Base-by-base conservation (phyloP, 345 rosid genomes). In the Toxicodendron radicans region DNA sequence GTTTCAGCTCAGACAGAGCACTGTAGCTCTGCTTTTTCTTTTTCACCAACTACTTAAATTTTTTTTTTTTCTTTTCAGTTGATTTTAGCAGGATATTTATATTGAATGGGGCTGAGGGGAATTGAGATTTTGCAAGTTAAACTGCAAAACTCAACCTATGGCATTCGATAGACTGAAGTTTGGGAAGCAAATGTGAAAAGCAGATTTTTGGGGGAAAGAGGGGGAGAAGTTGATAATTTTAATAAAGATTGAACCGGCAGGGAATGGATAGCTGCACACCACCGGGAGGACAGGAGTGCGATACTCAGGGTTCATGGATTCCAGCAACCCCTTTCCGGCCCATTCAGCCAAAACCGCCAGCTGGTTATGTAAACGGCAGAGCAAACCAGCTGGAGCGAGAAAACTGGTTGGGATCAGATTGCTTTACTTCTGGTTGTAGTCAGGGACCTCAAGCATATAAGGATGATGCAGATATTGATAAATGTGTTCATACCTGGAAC, bases 301-400 rank as follows among this genome's bases (percentile, higher is more conserved):
- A 72, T 60, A 48, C 61, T 67, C 85, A 70, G 35, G 23, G 58
- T 43, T 76, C 83, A 45, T 86, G 89, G 91, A 82, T 82, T 72
- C 93, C 92, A 18, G 59, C 74, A 57, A 86, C 90, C 65, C 92
- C 89, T 17, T 45, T 51, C 18, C 82, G 74, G 81, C 81, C 85
- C 51, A 73, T 73, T 59, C 83, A 21, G 63, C 83, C 83, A 3
- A 68, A 61, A 54, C 67, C 82, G 3, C 66, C 60, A 0, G 73
- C 75, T 79, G 76, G 85, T 82, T 75, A 76, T 64, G 21, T 24
- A 56, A 81, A 67, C 4, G 57, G 53, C n/a, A 76, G 73, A 59
- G 85, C 76, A 75, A 66, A 82, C 62, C 76, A 56, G 62, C 27
- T 30, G 16, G 62, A 63, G 46, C 71, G 35, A 52, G 75, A 71